A percentile compares a stretch with the other conserved stretches of the same genome.
Conservation (phyloP, 495 filamentous ascomycete species). For the Glonium stellatum region DNA sequence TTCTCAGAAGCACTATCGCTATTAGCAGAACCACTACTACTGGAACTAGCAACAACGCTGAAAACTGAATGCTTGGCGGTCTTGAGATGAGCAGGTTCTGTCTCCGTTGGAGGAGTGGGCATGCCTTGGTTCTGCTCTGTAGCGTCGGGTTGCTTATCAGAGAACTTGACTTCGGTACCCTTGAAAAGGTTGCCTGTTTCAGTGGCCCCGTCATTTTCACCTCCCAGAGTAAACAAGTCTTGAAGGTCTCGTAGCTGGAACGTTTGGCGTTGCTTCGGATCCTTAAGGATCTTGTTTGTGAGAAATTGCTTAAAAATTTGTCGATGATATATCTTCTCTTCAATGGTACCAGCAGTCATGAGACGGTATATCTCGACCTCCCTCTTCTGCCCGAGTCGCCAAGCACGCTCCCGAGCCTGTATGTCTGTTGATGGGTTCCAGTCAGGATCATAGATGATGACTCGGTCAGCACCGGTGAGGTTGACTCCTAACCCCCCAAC, state of each 20-base stretch:
- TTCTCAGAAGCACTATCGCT: slow-evolving; percentile 16
- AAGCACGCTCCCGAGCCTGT: slow-evolving; percentile 92
- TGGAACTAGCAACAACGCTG: slow-evolving; percentile 2
- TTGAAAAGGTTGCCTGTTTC: slow-evolving; percentile 83
- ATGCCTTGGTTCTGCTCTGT: slow-evolving; percentile 6
- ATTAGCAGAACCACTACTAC: slow-evolving; percentile 33
- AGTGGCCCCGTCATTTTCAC: slow-evolving; percentile 59
- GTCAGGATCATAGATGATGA: slow-evolving; percentile 96
- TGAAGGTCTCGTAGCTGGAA: slow-evolving; percentile 83
- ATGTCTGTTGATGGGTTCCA: slow-evolving; percentile 95
- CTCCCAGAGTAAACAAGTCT: slow-evolving; percentile 79
- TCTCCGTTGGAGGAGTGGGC: slow-evolving; percentile 28
- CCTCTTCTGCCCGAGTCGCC: slow-evolving; percentile 89
- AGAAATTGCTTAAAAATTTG: slow-evolving; percentile 97
- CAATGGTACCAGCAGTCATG: slow-evolving; percentile 95
- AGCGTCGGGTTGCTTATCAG: slow-evolving; percentile 32
- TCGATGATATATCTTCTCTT: slow-evolving; percentile 97
- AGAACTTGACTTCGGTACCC: slow-evolving; percentile 66
- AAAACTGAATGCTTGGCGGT: neutral
- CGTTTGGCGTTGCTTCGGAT: slow-evolving; percentile 80
- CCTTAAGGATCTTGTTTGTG: slow-evolving; percentile 85
- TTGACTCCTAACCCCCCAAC: slow-evolving; percentile 93
- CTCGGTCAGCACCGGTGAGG: slow-evolving; percentile 85
- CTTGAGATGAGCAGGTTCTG: neutral
- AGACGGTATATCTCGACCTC: slow-evolving; percentile 91